Base-by-base conservation (phyloP, 2,329 filamentous ascomycete genomes). In the Phyllosticta citriasiana region DNA sequence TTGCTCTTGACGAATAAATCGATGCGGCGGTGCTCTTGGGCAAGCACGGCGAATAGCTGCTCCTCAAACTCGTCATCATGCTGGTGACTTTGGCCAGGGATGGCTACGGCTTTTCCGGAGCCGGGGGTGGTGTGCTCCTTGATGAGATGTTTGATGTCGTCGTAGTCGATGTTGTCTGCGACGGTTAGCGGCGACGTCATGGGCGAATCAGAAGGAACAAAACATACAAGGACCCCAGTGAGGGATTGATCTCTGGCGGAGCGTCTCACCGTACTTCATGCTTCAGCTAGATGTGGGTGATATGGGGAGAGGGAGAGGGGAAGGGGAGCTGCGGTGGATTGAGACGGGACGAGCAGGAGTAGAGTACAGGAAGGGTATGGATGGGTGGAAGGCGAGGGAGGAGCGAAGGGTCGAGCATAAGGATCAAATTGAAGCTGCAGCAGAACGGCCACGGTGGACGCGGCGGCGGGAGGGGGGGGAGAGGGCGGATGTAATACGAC, bases 151-250 rank as follows among this genome's bases (percentile, higher is more conserved):
- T 95, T 95, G 65, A 95, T 82, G 56, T 88, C 88, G 72, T 93
- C 90, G 79, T 95, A 95, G 73, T 94, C 90, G 74, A 95, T 85
- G 74, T 95, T 94, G 72, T 92, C 87, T 90, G 72, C 54, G n/a
- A 57, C 25, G 52, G 53, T 57, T 35, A 59, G 58, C 64, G 69
- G 57, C 70, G 67, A 62, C 58, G 61, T 52, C 57, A 61, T 47
- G 51, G 62, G 30, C 33, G 33, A 16, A 14, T 30, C 27, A 8
- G 3, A 40, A 40, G 3, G 14, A 40, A 16, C 14, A 53, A 25
- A 53, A 73, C 77, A 70, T 78, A 89, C 87, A 87, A 65, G 89
- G 81, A 69, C 83, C 88, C 89, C 89, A 94, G 82, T 88, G 85
- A 65, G 89, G 88, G 69, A 91, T 88, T 55, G 88, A 92, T 72